Evolutionary conservation across 495 filamentous ascomycete species (phyloP), one percentile per base, ranked within the genome.

Genomic region (Apiosordaria backusii): DNA sequence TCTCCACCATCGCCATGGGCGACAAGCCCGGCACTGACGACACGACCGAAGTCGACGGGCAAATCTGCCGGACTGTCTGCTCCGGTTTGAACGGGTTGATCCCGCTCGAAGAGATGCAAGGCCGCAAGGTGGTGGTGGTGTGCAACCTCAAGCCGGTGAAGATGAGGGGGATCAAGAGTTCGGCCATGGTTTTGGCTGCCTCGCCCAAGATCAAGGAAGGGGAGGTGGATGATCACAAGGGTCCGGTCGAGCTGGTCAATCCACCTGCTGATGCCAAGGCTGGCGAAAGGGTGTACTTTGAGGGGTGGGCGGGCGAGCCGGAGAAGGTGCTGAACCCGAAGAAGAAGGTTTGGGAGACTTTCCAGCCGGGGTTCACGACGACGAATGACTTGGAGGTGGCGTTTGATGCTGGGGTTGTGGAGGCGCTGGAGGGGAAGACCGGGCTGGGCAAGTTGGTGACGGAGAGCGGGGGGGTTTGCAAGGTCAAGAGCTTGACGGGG

Each of bases 91-190:
- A 97, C 77, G 96, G 96, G 1, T 84, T 98, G 19, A 78, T 99
- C 1, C 95, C 95, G 0, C 83, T 99, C 61, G 91, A 88, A 78
- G 92, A 96, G 78, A 97, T 99, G 96, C 95, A 99, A 77, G 87
- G 85, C 72, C 90, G 96, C 72, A 96, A 94, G 82, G 92, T 99
- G 57, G 87, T 98, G 53, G 90, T 91, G 13, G 93, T 99, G 23
- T 96, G 92, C 82, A 99, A 99, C 78, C 83, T 99, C 71, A 99
- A 99, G 85, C 95, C 95, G 13, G 95, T 97, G 69, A 97, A 94
- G 71, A 98, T 99, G 95, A 89, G 96, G 50, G 94, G 96, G 64
- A 90, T 99, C 80, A 97, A 97, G 82, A 95, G 91, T 58, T 85
- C 82, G 45, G 95, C 95, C 64, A 97, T 99, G 96, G 95, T 99